phyloP scores from a whole-genome alignment of 257 asterid species.

The Capsicum rhomboideum region DNA sequence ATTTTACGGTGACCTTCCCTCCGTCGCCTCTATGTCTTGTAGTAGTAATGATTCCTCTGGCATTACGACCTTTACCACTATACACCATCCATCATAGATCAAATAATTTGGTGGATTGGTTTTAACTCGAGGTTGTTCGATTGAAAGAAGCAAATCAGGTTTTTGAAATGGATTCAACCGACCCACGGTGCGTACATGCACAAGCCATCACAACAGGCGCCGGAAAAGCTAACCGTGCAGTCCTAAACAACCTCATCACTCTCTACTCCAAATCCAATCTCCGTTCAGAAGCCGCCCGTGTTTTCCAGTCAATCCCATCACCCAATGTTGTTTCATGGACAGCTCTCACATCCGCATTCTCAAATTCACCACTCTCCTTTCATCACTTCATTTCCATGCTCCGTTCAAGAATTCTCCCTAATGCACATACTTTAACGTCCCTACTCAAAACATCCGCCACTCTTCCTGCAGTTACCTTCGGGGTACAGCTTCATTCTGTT shows the following conservation, averaged over 20 bases:
- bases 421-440: slow-evolving; percentile 49
- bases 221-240: slow-evolving; percentile 31
- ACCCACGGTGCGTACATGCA: slow-evolving; percentile 63
- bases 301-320: slow-evolving; percentile 50
- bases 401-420: slow-evolving; percentile 44
- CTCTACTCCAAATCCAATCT: slow-evolving; percentile 56
- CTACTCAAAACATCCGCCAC: slow-evolving; percentile 55
- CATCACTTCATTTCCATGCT: slow-evolving; percentile 67
- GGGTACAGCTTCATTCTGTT: slow-evolving; percentile 52
- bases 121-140: no score
- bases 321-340: slow-evolving; percentile 83
- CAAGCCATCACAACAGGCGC: slow-evolving; percentile 31
- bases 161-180: slow-evolving; percentile 12
- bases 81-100: no score
- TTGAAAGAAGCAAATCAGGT: no score
- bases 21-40: no score
- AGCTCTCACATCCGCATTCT: slow-evolving; percentile 43
- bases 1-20: no score
- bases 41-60: no score
- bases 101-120: no score
- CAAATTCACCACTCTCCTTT: slow-evolving; percentile 35
- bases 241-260: slow-evolving; percentile 64
- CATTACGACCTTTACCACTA: no score
- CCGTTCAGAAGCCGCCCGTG: slow-evolving; percentile 35
- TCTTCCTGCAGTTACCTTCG: slow-evolving; percentile 20